Conservation (phyloP, 495 filamentous ascomycete species). For the Platismatia glauca region DNA sequence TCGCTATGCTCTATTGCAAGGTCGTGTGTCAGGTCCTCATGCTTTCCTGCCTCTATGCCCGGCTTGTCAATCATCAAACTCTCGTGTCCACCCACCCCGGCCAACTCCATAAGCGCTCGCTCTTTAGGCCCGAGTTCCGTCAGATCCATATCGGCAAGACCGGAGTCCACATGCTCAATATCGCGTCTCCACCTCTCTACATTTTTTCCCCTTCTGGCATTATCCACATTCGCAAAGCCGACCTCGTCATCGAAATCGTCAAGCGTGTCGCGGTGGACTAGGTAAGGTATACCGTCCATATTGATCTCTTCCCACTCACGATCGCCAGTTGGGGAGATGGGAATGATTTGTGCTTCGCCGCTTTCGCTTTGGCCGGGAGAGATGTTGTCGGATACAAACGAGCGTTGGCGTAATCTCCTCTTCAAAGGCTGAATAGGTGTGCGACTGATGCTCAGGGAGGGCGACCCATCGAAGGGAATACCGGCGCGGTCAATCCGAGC, state of each 20-base stretch:
- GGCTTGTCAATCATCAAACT: constrained; percentile 2
- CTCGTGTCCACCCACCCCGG: constrained; percentile 14
- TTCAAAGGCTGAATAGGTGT: background rate
- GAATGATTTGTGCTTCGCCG: constrained; percentile 17
- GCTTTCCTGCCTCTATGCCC: background rate
- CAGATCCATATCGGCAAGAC: constrained; percentile 22
- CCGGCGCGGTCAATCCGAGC: constrained; percentile 7
- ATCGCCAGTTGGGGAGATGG: constrained; percentile 19
- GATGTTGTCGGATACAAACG: background rate
- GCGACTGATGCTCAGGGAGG: constrained; percentile 13
- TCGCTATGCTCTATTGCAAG: background rate
- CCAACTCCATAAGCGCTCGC: background rate
- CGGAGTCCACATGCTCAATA: constrained; percentile 22
- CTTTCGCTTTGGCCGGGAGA: constrained; percentile 2
- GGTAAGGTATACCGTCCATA: constrained; percentile 18
- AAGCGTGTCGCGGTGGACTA: constrained; percentile 18
- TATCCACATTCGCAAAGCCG: constrained; percentile 5
- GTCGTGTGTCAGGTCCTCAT: background rate
- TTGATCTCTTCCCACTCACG: constrained; percentile 19
- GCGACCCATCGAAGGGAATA: constrained; percentile 17
- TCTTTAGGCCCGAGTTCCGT: background rate
- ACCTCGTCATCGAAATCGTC: constrained; percentile 12
- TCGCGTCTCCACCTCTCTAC: constrained; percentile 13
- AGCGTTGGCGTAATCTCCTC: background rate
- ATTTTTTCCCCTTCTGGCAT: constrained; percentile 2